Base-by-base conservation (phyloP, 176 grass and related monocot species). In the Tillandsia leiboldiana region DNA sequence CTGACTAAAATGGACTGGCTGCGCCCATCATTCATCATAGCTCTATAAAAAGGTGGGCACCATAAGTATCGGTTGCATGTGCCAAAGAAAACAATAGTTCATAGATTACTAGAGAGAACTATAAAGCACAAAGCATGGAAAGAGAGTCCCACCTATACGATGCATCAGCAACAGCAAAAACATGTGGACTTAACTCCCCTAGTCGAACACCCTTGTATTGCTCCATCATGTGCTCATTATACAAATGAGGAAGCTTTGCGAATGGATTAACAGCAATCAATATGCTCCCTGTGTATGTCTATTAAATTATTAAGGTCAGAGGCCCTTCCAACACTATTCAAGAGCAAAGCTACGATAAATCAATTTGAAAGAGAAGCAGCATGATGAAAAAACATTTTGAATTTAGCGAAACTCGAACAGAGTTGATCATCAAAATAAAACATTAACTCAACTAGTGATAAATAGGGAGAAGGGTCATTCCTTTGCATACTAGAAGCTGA, bases 201-300 rank as follows among this genome's bases (percentile, higher is more conserved):
- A 99, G 77, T 61, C 68, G 78, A 3, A 86, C 75, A 70, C 82
- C 89, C 79, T 90, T 99, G 69, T 99, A 99, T 83, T 99, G 94
- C 70, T 90, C 87, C 89, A 99, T 99, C 94, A 99, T 99, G 82
- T 99, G 86, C 70, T 93, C 87, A 50, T 83, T 93, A 75, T 99
- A 99, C 63, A 99, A 77, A 84, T 99, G 94, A 81, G 89, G 87
- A 52, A 99, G 87, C 64, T 83, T 99, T 49, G 87, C 93, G 78
- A 93, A 99, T 69, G 94, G 94, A 80, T 99, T 93, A 65, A 99
- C 86, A 68, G 94, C 94, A 72, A 99, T 99, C 89, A 99, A 80
- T 73, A 99, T 93, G 82, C 84, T 99, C 78, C 94, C 94, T 24
- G 94, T 93, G 77, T 99, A 93, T 14, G 94, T 99, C 94, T 99